phyloP scores from a whole-genome alignment of 1,284 basidiomycete species.

The Trametes pubescens region DNA sequence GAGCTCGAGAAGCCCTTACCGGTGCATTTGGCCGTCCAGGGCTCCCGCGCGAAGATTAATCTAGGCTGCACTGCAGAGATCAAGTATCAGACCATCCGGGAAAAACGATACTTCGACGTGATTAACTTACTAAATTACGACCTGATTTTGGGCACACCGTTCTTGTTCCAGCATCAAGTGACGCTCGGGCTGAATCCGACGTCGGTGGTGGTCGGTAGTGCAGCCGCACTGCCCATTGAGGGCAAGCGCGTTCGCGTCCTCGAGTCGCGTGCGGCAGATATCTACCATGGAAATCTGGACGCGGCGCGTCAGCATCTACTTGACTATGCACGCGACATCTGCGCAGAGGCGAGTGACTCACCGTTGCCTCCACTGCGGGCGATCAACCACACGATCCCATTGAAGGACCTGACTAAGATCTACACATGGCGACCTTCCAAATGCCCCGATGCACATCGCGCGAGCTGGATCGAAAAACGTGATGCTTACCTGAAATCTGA shows the following conservation, averaged over 20 bases:
- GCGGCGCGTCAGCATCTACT: conserved; percentile 1
- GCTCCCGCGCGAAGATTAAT: conserved; percentile 38
- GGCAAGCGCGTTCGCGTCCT: conserved; percentile 34
- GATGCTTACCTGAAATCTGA: conserved; percentile 7
- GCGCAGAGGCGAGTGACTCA: conserved; percentile 4
- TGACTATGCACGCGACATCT: conserved; percentile 1
- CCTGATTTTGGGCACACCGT: conserved; percentile 40
- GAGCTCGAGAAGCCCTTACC: conserved; percentile 38
- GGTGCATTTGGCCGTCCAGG: conserved; percentile 43
- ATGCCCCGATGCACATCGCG: conserved; percentile 3
- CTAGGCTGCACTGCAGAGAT: conserved; percentile 19
- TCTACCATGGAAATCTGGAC: neutral
- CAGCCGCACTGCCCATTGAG: conserved; percentile 23
- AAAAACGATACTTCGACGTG: conserved; percentile 41
- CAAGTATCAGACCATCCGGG: conserved; percentile 44
- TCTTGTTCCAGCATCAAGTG: conserved; percentile 37
- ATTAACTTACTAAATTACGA: conserved; percentile 41
- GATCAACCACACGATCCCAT: conserved; percentile 49
- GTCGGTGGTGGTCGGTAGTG: conserved; percentile 31
- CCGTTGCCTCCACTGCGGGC: conserved; percentile 43
- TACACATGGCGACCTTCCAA: conserved; percentile 42
- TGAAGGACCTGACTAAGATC: conserved; percentile 44
- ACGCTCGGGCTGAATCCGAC: conserved; percentile 35
- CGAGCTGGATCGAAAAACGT: conserved; percentile 8
- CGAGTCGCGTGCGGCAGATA: conserved; percentile 22